These are phyloP conservation scores for Sutorius eximius DNA, from an alignment of 1,284 basidiomycete species.

Conservation along the genomic window DNA sequence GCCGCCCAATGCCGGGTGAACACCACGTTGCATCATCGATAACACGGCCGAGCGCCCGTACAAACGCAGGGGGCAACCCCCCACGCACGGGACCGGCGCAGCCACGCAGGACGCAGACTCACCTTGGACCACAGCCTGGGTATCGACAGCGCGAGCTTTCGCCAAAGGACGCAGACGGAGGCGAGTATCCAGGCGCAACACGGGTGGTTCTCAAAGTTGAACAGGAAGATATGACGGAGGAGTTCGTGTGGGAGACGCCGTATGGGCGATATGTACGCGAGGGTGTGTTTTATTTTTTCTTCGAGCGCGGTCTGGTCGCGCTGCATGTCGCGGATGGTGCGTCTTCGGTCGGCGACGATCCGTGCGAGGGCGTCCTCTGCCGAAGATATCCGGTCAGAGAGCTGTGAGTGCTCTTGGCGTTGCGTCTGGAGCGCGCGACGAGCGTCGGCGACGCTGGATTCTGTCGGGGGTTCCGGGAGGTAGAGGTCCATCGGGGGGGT, in stretches of 20 bases:
- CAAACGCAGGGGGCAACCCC: background rate
- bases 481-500: conserved; percentile 17
- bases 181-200: conserved; percentile 70
- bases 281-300: conserved; percentile 44
- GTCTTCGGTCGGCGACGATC: conserved; percentile 53
- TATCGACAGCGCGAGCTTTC: conserved; percentile 59
- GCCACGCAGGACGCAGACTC: conserved; percentile 28
- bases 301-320: conserved; percentile 48
- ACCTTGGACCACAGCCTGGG: conserved; percentile 75
- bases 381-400: conserved; percentile 41
- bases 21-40: conserved; percentile 16
- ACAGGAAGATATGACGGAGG: conserved; percentile 62
- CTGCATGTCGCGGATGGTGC: conserved; percentile 52
- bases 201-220: conserved; percentile 64
- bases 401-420: conserved; percentile 34
- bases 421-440: conserved; percentile 41
- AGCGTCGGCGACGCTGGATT: conserved; percentile 48
- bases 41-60: conserved; percentile 15
- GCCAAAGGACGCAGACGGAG: conserved; percentile 63
- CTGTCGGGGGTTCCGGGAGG: conserved; percentile 56
- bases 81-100: no score
- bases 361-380: conserved; percentile 56
- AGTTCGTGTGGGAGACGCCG: conserved; percentile 65
- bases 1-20: background rate
- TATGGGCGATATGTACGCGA: conserved; percentile 69